Percentiles rank a stretch among this genome's conserved stretches.
phyloP scores from a whole-genome alignment of 768 basidiomycete genomes.

The Phaeolepiota aurea region DNA sequence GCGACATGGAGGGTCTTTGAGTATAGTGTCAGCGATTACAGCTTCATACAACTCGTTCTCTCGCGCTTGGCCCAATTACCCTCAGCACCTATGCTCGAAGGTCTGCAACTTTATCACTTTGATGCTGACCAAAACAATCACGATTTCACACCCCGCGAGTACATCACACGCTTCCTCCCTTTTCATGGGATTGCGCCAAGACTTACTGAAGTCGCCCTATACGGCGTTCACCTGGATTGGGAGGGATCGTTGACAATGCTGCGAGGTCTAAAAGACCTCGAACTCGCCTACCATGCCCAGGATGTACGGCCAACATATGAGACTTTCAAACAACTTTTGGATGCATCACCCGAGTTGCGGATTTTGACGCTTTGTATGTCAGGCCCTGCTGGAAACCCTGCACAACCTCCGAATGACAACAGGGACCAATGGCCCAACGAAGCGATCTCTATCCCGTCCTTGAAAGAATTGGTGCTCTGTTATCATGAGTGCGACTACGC shows the following conservation, averaged over 20 bases:
- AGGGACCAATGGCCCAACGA: constrained; percentile 25
- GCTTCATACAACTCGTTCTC: constrained; percentile 38
- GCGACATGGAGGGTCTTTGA: constrained; percentile 45
- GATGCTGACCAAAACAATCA: constrained; percentile 37
- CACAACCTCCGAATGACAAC: constrained; percentile 6
- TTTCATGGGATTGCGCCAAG: constrained; percentile 51
- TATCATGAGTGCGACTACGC: constrained; percentile 32
- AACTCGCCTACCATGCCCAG: constrained; percentile 53
- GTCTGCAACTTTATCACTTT: constrained; percentile 47
- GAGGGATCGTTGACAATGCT: constrained; percentile 34
- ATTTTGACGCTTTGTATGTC: constrained; percentile 46
- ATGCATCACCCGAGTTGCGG: constrained; percentile 42
- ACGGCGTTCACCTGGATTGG: constrained; percentile 73
- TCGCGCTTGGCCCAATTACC: constrained; percentile 30
- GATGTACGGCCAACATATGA: constrained; percentile 56
- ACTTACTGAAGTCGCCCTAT: constrained; percentile 40
- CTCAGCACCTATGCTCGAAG: constrained; percentile 45
- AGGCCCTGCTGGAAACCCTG: constrained; percentile 36
- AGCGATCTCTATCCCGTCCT: constrained; percentile 28
- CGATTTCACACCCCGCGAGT: constrained; percentile 29
- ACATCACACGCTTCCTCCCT: constrained; percentile 32
- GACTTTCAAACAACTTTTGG: constrained; percentile 44
- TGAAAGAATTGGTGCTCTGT: constrained; percentile 28
- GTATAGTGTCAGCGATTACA: constrained; percentile 35
- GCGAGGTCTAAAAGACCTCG: constrained; percentile 36